Percentiles rank a stretch among this genome's conserved stretches.
Conservation (phyloP, 306 rosid genomes). For the Lathyrus tuberosus region DNA sequence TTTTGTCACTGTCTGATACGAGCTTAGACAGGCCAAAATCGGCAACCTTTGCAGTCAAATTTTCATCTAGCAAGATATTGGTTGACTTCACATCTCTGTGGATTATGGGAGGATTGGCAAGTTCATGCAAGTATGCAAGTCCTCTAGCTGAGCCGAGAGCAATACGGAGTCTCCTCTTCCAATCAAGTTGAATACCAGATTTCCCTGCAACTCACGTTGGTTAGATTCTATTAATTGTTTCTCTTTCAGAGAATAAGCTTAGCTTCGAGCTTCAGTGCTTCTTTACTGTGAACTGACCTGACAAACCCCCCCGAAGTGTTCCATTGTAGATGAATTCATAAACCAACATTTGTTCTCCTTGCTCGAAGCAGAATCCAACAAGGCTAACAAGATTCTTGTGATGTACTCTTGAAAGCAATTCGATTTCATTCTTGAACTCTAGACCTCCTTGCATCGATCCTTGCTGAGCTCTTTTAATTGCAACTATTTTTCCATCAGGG, state of each 20-base stretch:
- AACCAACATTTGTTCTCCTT: slow-evolving; percentile 93
- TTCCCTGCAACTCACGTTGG: slow-evolving; percentile 58
- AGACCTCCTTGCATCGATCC: slow-evolving; percentile 96
- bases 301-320: slow-evolving; percentile 74
- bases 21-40: slow-evolving; percentile 96
- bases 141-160: slow-evolving; percentile 98
- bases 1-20: slow-evolving; percentile 70
- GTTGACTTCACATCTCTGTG: slow-evolving; percentile 90
- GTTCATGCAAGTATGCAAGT: slow-evolving; percentile 92
- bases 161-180: slow-evolving; percentile 93
- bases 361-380: slow-evolving; percentile 91
- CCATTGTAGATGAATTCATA: slow-evolving; percentile 90
- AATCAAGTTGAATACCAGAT: slow-evolving; percentile 77
- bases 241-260: slow-evolving; percentile 8
- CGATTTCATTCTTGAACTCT: slow-evolving; percentile 95
- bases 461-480: slow-evolving; percentile 93
- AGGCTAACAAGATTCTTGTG: slow-evolving; percentile 98
- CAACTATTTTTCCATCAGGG: slow-evolving; percentile 74
- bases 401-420: slow-evolving; percentile 95
- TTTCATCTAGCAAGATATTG: slow-evolving; percentile 81
- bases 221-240: slow-evolving; percentile 17
- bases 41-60: slow-evolving; percentile 86
- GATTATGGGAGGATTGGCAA: slow-evolving; percentile 94
- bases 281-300: slow-evolving; percentile 50
- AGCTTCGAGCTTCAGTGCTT: slow-evolving; percentile 17